Conservation (phyloP, 306 rosid species). For the Cyclanthera cordifolia region DNA sequence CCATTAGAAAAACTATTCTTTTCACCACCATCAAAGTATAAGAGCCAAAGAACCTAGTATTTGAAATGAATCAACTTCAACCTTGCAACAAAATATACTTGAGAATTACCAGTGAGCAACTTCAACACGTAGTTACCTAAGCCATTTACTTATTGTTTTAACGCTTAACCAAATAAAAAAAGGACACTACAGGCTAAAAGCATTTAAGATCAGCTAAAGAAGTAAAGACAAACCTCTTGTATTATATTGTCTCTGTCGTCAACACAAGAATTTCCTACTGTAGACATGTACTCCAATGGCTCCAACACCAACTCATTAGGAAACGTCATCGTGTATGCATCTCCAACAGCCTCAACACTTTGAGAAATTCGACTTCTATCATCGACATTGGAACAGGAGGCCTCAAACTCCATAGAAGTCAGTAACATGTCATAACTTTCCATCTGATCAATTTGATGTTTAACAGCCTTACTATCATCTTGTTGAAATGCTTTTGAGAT, state of each 20-base stretch:
- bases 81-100: neutral
- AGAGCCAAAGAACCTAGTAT: neutral
- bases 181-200: neutral
- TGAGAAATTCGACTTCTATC: slow-evolving; percentile 23
- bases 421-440: slow-evolving; percentile 32
- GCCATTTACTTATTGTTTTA: neutral
- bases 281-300: slow-evolving; percentile 20
- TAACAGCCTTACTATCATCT: slow-evolving; percentile 20
- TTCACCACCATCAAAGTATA: neutral
- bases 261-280: slow-evolving; percentile 14
- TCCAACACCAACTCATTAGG: slow-evolving; percentile 25
- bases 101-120: no score
- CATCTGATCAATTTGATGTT: slow-evolving; percentile 27
- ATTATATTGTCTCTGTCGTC: slow-evolving; percentile 26
- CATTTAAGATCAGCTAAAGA: slow-evolving; percentile 2
- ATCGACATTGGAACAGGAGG: slow-evolving; percentile 17
- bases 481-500: slow-evolving; percentile 13
- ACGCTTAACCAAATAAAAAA: neutral
- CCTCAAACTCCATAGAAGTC: slow-evolving; percentile 20
- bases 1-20: neutral
- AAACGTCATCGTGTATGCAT: slow-evolving; percentile 18
- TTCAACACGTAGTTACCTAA: neutral
- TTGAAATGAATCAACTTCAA: neutral
- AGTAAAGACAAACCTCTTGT: slow-evolving; percentile 43
- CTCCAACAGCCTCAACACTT: slow-evolving; percentile 12